Base-by-base conservation (phyloP, 208 protist species). In the Trypanosoma melophagium region DNA sequence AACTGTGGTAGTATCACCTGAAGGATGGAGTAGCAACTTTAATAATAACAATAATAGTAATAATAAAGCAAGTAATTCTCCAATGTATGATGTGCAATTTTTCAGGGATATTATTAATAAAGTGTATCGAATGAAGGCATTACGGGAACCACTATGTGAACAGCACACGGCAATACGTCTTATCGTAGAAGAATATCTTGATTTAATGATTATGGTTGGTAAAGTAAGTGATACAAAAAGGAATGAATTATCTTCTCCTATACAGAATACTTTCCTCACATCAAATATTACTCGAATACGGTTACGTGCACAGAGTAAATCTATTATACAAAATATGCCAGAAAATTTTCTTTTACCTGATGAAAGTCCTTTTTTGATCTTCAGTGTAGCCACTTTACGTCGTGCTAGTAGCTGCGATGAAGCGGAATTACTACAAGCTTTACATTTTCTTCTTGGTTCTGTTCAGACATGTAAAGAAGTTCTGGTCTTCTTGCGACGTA, bases 401-500 rank as follows among this genome's bases (percentile, higher is more conserved):
- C 84, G 80, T 41, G 63, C 66, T 0, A 66, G 31, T 9, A 74
- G 45, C 28, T 64, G 53, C 44, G 77, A 81, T 56, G 66, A 77
- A 16, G 67, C 62, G 9, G 65, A 74, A 47, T 65, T 89, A 42
- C 71, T 82, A 24, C 72, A 74, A 9, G 65, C 78, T 13, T 66
- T 93, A 21, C 56, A 81, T 25, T 51, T 66, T 10, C 47, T 93
- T 22, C 70, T 85, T n/a, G 19, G 22, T 3, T 28, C 80, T 53
- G 28, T 93, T n/a, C 40, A 74, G 8, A 69, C 75, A 10, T 47
- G 72, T 44, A 74, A 83, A 19, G 72, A 71, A 24, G 73, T 90
- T 56, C 69, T 86, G 42, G 31, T 84, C n/a, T 77, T 93, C 47
- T 77, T 93, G 35, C 76, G 83, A 12, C 81, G 84, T 53, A 90